phyloP scores from a whole-genome alignment of 805 yeast species.

The Schwanniomyces polymorphus region DNA sequence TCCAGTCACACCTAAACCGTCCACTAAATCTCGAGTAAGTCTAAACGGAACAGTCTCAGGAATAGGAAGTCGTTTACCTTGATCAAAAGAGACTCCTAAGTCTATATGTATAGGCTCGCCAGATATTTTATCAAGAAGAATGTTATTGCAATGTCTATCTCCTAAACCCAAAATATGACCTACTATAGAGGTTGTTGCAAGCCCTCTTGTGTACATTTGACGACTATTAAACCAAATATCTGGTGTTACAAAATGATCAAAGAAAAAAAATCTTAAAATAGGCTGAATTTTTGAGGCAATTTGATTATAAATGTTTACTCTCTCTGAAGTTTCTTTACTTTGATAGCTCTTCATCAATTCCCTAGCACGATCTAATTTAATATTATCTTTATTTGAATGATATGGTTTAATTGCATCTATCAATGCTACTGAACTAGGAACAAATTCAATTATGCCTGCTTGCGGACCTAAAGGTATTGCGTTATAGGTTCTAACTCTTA shows the following conservation, averaged over 20 bases:
- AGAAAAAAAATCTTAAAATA: slow-evolving; percentile 67
- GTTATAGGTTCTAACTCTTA: slow-evolving; percentile 77
- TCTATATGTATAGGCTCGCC: slow-evolving; percentile 98
- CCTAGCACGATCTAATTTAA: slow-evolving; percentile 60
- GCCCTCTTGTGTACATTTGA: slow-evolving; percentile 66
- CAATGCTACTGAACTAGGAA: slow-evolving; percentile 69
- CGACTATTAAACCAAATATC: slow-evolving; percentile 73
- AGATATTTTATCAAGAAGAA: slow-evolving; percentile 70
- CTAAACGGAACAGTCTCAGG: slow-evolving; percentile 96
- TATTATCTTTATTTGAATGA: slow-evolving; percentile 50
- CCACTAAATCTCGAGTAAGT: slow-evolving; percentile 82
- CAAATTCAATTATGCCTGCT: slow-evolving; percentile 90
- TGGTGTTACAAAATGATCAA: slow-evolving; percentile 63
- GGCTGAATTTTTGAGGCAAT: slow-evolving; percentile 61
- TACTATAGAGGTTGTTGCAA: slow-evolving; percentile 82
- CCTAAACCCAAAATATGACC: slow-evolving; percentile 92
- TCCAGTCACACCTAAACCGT: slow-evolving; percentile 89
- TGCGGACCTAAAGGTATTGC: slow-evolving; percentile 88
- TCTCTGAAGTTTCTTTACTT: slow-evolving; percentile 37
- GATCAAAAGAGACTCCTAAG: slow-evolving; percentile 95
- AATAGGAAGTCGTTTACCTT: slow-evolving; percentile 76
- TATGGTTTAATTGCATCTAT: slow-evolving; percentile 65
- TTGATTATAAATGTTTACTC: slow-evolving; percentile 46
- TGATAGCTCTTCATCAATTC: slow-evolving; percentile 61
- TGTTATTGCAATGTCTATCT: slow-evolving; percentile 91